A percentile compares a stretch with the other conserved stretches of the same genome.
Evolutionary conservation across 1,139 yeast genomes (phyloP).

Genomic region (Blastobotrys serpentis): DNA sequence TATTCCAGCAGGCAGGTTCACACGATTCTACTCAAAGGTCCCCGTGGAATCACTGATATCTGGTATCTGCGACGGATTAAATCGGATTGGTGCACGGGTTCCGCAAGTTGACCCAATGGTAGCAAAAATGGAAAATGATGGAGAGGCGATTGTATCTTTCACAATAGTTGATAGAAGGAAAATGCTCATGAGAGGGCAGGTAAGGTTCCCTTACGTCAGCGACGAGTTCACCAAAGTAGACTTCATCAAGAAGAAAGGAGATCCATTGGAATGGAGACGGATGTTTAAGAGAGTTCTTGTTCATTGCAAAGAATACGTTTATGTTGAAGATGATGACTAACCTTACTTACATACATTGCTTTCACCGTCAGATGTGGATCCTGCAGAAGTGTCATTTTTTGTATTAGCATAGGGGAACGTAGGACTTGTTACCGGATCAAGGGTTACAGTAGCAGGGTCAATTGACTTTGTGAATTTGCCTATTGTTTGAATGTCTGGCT

Average conservation of each 20-base stretch:
- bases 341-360: background rate
- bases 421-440: constrained; percentile 10
- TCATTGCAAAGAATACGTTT: constrained; percentile 53
- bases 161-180: constrained; percentile 49
- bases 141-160: constrained; percentile 39
- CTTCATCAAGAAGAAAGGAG: constrained; percentile 55
- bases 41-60: constrained; percentile 47
- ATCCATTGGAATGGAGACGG: constrained; percentile 68
- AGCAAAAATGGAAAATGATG: constrained; percentile 18
- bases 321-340: constrained; percentile 19
- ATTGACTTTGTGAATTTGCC: constrained; percentile 17
- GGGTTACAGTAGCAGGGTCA: constrained; percentile 20
- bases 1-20: constrained; percentile 45
- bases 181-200: constrained; percentile 48
- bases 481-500: constrained; percentile 26
- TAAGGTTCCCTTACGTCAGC: constrained; percentile 43
- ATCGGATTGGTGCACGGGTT: constrained; percentile 41
- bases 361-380: background rate
- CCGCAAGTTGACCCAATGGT: constrained; percentile 24
- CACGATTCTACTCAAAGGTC: constrained; percentile 49
- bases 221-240: constrained; percentile 40
- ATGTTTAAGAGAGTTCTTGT: constrained; percentile 55
- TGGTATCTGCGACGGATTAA: constrained; percentile 43
- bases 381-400: background rate
- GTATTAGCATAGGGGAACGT: background rate